Percentiles rank a stretch among this genome's conserved stretches.
phyloP scores from a whole-genome alignment of 805 yeast genomes.

The Candida argentea region DNA sequence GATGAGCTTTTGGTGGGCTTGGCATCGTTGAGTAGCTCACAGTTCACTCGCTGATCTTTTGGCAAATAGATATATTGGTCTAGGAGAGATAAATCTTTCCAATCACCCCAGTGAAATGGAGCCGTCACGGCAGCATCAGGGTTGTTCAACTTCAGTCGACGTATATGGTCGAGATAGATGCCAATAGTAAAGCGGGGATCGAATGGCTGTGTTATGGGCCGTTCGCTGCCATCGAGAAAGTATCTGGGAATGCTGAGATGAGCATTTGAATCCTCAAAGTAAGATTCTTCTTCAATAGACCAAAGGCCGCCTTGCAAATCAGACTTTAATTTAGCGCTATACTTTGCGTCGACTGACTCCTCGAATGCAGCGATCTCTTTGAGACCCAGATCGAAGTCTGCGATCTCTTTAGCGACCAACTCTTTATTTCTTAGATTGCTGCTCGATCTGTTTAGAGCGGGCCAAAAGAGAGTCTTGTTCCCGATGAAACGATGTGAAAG shows the following conservation, averaged over 20 bases:
- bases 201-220: conserved; percentile 14
- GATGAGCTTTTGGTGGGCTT: too few species aligned
- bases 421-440: too few species aligned
- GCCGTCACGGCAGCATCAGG: conserved; percentile 5
- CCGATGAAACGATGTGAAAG: too few species aligned
- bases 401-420: too few species aligned
- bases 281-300: conserved; percentile 5
- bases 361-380: too few species aligned
- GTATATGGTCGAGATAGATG: conserved; percentile 10
- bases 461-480: too few species aligned
- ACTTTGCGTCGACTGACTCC: conserved; percentile 7
- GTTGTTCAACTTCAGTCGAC: conserved; percentile 8
- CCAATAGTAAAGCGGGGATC: conserved; percentile 18
- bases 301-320: conserved; percentile 16
- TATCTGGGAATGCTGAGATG: conserved; percentile 6
- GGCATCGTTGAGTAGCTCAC: conserved; percentile 6
- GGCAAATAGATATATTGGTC: conserved; percentile 10
- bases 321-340: conserved; percentile 6
- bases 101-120: conserved; percentile 48
- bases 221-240: conserved; percentile 5
- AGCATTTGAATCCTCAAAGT: neutral
- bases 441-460: too few species aligned
- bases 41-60: conserved; percentile 6
- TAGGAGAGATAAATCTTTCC: conserved; percentile 38
- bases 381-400: too few species aligned